Evolutionary conservation across 2,329 filamentous ascomycete genomes (phyloP).

Genomic region (Cryphonectria japonica): DNA sequence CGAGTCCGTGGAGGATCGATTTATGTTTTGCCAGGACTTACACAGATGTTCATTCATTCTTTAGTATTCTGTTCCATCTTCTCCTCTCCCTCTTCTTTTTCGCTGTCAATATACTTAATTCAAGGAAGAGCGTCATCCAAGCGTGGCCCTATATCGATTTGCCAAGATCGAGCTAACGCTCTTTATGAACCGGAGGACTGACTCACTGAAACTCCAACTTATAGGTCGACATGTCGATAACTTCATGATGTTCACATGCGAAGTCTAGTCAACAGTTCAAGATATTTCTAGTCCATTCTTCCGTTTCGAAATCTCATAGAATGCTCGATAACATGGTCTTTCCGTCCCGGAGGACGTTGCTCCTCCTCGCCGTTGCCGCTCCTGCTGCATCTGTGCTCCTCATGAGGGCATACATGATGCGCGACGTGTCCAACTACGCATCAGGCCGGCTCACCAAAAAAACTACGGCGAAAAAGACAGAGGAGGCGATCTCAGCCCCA

Average conservation of each 20-base stretch:
- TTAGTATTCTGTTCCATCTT: fast-evolving
- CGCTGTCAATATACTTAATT: neutral
- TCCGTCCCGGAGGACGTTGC: neutral
- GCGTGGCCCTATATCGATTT: neutral
- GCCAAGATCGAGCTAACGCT: neutral
- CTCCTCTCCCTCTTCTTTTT: neutral
- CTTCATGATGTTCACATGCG: neutral
- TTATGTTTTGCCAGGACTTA: neutral
- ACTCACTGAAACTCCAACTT: neutral
- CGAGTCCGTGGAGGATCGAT: constrained; percentile 18
- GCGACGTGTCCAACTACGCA: constrained; percentile 1
- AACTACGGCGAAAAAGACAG: neutral
- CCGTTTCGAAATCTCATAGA: neutral
- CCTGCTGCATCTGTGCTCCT: constrained; percentile 6
- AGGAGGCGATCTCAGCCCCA: neutral
- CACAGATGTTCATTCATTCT: too few relatives aligned
- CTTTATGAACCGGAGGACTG: neutral
- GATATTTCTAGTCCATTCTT: neutral
- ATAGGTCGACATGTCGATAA: neutral
- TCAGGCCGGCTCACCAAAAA: neutral
- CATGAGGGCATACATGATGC: constrained; percentile 12
- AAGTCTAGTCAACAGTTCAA: neutral
- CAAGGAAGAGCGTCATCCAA: neutral
- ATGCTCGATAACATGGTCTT: constrained; percentile 2
- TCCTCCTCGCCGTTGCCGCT: constrained; percentile 4